A percentile compares a stretch with the other conserved stretches of the same genome.
phyloP scores from a whole-genome alignment of 495 filamentous ascomycete genomes.

The Hamigera avellanea region DNA sequence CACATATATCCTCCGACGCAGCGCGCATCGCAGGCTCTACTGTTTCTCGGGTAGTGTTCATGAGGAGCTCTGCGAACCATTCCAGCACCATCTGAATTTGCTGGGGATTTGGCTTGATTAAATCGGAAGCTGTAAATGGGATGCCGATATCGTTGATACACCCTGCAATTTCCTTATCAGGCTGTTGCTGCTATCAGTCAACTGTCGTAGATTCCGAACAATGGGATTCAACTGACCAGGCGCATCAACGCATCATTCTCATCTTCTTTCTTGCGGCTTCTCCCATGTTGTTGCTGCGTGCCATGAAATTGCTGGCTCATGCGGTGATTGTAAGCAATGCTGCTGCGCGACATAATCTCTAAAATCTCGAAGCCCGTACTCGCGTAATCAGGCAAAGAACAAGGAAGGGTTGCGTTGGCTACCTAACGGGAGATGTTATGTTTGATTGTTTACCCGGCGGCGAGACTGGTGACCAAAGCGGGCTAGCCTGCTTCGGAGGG shows the following conservation, averaged over 20 bases:
- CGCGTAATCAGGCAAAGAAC: neutral
- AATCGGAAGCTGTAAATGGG: constrained; percentile 72
- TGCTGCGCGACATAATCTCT: neutral
- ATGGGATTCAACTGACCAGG: constrained; percentile 39
- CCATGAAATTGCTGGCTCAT: constrained; percentile 60
- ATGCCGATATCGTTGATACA: constrained; percentile 96
- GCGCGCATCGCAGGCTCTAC: constrained; percentile 92
- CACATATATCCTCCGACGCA: constrained; percentile 73
- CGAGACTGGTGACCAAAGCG: constrained; percentile 18
- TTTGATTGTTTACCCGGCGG: constrained; percentile 27
- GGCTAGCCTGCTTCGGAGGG: constrained; percentile 27
- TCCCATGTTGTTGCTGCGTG: constrained; percentile 47
- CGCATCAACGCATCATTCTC: constrained; percentile 82
- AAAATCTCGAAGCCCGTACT: neutral
- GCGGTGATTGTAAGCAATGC: constrained; percentile 54
- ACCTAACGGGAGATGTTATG: neutral
- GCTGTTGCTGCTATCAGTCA: constrained; percentile 24
- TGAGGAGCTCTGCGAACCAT: constrained; percentile 88
- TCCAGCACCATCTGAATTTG: constrained; percentile 95
- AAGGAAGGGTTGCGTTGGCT: neutral
- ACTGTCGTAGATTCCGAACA: neutral
- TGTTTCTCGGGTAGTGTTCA: constrained; percentile 81
- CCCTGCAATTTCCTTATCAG: constrained; percentile 83
- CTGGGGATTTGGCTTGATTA: constrained; percentile 84
- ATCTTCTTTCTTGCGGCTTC: constrained; percentile 65